Evolutionary conservation across 352 stramenopile species (phyloP).

Genomic region (Pythium periplocum): DNA sequence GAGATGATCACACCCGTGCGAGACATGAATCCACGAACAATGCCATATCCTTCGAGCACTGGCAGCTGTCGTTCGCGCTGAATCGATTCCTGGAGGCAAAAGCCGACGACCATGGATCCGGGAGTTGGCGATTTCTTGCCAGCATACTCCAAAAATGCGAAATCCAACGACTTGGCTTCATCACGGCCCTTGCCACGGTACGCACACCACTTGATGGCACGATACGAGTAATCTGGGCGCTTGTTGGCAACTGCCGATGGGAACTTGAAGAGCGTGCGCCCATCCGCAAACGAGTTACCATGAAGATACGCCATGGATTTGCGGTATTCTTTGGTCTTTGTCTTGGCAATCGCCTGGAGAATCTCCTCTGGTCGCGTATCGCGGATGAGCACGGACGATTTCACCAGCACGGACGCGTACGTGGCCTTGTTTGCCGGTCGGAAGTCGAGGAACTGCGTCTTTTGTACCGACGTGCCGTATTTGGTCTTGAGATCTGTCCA

Average conservation of each 20-base stretch:
- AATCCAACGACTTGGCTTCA: slow-evolving; percentile 51
- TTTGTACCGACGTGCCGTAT: slow-evolving; percentile 27
- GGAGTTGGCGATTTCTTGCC: slow-evolving; percentile 44
- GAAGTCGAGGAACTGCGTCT: slow-evolving; percentile 66
- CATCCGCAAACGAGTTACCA: slow-evolving; percentile 40
- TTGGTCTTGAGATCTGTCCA: slow-evolving; percentile 32
- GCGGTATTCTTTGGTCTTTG: slow-evolving; percentile 45
- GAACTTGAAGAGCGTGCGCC: slow-evolving; percentile 45
- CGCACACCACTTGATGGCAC: slow-evolving; percentile 71
- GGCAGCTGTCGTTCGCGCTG: slow-evolving; percentile 54
- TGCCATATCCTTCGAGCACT: slow-evolving; percentile 50
- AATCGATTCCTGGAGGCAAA: slow-evolving; percentile 72
- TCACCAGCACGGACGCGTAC: slow-evolving; percentile 48
- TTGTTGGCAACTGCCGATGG: slow-evolving; percentile 6
- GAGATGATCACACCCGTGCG: slow-evolving; percentile 65
- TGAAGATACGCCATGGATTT: slow-evolving; percentile 42
- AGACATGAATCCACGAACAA: slow-evolving; percentile 46
- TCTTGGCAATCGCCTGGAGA: slow-evolving; percentile 33
- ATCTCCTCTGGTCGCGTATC: slow-evolving; percentile 36
- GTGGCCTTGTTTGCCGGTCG: slow-evolving; percentile 47
- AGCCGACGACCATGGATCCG: slow-evolving; percentile 57
- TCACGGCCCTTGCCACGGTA: slow-evolving; percentile 30
- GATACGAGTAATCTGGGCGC: slow-evolving; percentile 5
- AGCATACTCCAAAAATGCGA: slow-evolving; percentile 73
- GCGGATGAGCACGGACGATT: slow-evolving; percentile 36